Base-by-base conservation (phyloP, 2,329 filamentous ascomycete species). In the Westerdykella ornata region DNA sequence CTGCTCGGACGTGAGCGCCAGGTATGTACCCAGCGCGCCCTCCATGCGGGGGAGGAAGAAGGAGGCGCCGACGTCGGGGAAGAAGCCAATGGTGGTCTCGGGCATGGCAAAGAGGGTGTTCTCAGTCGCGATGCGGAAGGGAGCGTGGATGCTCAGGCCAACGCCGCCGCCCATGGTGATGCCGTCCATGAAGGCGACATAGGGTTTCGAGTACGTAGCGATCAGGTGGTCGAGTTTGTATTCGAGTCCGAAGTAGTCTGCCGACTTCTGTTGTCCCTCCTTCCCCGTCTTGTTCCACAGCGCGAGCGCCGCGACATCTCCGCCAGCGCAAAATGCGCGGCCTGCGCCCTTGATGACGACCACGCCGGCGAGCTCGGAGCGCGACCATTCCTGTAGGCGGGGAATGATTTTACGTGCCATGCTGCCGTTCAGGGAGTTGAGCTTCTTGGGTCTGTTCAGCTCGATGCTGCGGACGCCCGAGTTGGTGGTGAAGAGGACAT, bases 161-260 rank as follows among this genome's bases (percentile, higher is more conserved):
- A 97, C 92, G 52, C 92, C 92, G 42, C 92, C 92, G 42, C 92
- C 92, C 92, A 98, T 98, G 39, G 94, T 98, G 66, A 95, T 85
- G 45, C 92, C 92, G 61, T 98, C 92, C 83, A 98, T 94, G 62
- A 97, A 85, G 22, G 92, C 85, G 39, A 98, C 80, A 61, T 92
- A 94, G 0, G 92, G 92, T 72, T 96, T 98, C 47, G 73, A 65
- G 71, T 95, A 96, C 29, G 89, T 96, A 16, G 92, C 86, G 62
- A 98, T 95, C 54, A 90, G 75, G 69, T 98, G 92, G 65, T 98
- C 86, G 48, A 98, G 81, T 71, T 87, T 84, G 75, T 97, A 98
- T 81, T 98, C 94, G 43, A 92, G 81, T 11, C 73, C 87, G 65
- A 98, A 98, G 74, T 94, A 98, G 38, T 89, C 81, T 36, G 78